A percentile compares a stretch with the other conserved stretches of the same genome.
Evolutionary conservation across 2,329 filamentous ascomycete genomes (phyloP).

Genomic region (Fusarium torulosum): DNA sequence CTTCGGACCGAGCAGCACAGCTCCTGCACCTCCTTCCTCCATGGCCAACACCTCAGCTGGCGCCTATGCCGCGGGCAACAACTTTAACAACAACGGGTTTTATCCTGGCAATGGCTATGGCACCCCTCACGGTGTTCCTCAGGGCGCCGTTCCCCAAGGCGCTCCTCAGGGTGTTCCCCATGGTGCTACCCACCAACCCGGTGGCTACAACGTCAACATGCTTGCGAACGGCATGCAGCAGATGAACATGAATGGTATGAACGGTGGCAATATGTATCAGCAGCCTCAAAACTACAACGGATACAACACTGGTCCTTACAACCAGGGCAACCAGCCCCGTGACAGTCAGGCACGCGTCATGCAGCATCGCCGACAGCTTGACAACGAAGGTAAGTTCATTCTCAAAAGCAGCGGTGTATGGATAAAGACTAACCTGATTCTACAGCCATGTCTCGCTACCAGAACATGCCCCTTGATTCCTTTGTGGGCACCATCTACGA

Average conservation of each 20-base stretch:
- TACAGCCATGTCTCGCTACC: constrained; percentile 80
- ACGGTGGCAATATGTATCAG: constrained; percentile 62
- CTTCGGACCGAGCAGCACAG: constrained; percentile 73
- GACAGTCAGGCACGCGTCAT: constrained; percentile 83
- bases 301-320: constrained; percentile 65
- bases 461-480: constrained; percentile 84
- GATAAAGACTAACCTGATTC: constrained; percentile 47
- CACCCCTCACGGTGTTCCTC: constrained; percentile 46
- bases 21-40: constrained; percentile 48
- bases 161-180: constrained; percentile 24
- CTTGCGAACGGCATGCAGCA: constrained; percentile 77
- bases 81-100: constrained; percentile 51
- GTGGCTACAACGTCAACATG: constrained; percentile 58
- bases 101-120: constrained; percentile 51
- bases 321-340: constrained; percentile 67
- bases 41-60: constrained; percentile 45
- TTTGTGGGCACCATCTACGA: constrained; percentile 87
- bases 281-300: constrained; percentile 68
- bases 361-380: constrained; percentile 79
- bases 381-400: constrained; percentile 72
- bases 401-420: neutral
- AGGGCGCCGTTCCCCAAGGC: constrained; percentile 24
- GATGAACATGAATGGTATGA: constrained; percentile 67
- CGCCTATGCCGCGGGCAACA: constrained; percentile 45
- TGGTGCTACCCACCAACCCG: constrained; percentile 44